Evolutionary conservation across 192 early-diverging fungal genomes (phyloP).

Genomic region (Coemansia sp.): DNA sequence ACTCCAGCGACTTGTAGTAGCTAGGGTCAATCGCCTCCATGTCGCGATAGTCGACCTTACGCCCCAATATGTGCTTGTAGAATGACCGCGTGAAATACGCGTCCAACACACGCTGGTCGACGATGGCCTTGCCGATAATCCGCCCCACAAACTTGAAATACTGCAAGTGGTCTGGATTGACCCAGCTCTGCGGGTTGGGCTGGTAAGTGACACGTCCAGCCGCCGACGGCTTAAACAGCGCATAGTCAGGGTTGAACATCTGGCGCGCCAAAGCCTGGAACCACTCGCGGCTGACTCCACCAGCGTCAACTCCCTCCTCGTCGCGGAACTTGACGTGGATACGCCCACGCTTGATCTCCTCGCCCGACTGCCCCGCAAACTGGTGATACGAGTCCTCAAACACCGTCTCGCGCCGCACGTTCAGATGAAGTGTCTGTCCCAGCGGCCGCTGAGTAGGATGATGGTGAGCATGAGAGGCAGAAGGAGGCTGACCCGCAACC

Average conservation of each 20-base stretch:
- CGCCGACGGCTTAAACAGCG: slow-evolving; percentile 95
- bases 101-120: slow-evolving; percentile 91
- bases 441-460: slow-evolving; percentile 18
- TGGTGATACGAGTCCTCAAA: slow-evolving; percentile 98
- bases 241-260: slow-evolving; percentile 99
- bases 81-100: slow-evolving; percentile 98
- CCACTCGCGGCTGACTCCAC: slow-evolving; percentile 98
- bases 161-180: slow-evolving; percentile 90
- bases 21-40: slow-evolving; percentile 97
- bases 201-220: slow-evolving; percentile 97
- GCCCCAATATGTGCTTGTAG: slow-evolving; percentile 96
- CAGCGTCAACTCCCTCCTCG: slow-evolving; percentile 98
- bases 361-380: slow-evolving; percentile 84
- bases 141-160: slow-evolving; percentile 99
- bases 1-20: slow-evolving; percentile 96
- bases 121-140: slow-evolving; percentile 99
- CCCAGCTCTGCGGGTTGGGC: slow-evolving; percentile 89
- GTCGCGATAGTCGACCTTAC: slow-evolving; percentile 93
- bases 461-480: not conserved
- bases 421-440: slow-evolving; percentile 73
- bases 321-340: slow-evolving; percentile 91
- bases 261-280: slow-evolving; percentile 94
- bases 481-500: not conserved
- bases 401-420: slow-evolving; percentile 89
- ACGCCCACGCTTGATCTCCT: slow-evolving; percentile 93